Evolutionary conservation across 1,284 basidiomycete species (phyloP).

Genomic region (Ustilago tritici): DNA sequence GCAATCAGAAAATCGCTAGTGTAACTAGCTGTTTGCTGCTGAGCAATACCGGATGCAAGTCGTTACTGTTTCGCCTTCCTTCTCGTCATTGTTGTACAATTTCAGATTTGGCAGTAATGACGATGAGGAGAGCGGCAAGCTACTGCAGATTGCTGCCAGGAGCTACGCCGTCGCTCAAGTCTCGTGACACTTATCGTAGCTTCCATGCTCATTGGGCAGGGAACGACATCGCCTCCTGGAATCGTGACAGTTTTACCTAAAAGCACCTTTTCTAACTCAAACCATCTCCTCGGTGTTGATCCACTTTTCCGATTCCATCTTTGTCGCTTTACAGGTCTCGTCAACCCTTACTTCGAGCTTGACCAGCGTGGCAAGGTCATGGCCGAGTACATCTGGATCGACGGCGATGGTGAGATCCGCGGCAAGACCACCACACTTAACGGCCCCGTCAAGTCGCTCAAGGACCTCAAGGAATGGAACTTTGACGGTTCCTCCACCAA

Average conservation of each 20-base stretch:
- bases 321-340: slow-evolving; percentile 41
- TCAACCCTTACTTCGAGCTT: slow-evolving; percentile 61
- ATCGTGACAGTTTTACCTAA: not conserved
- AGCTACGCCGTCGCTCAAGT: not conserved
- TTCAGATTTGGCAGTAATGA: not conserved
- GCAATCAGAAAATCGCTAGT: too few relatives aligned
- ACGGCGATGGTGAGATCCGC: slow-evolving; percentile 72
- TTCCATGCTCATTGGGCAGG: not conserved
- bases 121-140: not conserved
- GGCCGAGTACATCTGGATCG: slow-evolving; percentile 70
- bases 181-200: not conserved
- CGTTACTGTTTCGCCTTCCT: not conserved
- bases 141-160: not conserved
- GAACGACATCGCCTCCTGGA: too few relatives aligned
- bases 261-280: slow-evolving; percentile 5
- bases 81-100: not conserved
- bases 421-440: slow-evolving; percentile 75
- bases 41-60: not conserved
- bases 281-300: not conserved
- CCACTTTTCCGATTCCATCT: not conserved
- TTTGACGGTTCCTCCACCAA: slow-evolving; percentile 83
- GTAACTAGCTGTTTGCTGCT: not conserved
- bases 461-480: slow-evolving; percentile 93
- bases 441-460: slow-evolving; percentile 78
- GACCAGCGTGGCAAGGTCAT: slow-evolving; percentile 66